Evolutionary conservation across 177 flowering plant genomes (phyloP).

Genomic region (Vitis hybrid): DNA sequence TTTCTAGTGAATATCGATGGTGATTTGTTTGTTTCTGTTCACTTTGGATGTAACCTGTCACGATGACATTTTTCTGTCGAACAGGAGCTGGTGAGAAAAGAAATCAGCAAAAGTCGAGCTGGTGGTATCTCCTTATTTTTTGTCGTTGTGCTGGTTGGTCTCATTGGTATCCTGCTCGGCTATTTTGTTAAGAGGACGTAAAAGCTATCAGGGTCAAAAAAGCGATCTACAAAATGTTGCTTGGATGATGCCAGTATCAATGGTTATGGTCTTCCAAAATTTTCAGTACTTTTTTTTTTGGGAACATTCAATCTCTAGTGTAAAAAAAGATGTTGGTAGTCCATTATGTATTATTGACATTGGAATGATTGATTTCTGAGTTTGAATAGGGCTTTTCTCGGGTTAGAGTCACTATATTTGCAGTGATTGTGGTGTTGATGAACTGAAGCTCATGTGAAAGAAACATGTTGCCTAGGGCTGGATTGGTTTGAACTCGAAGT

Average conservation of each 20-base stretch:
- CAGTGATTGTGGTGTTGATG: background rate
- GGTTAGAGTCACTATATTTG: conserved; percentile 2
- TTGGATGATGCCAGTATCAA: conserved; percentile 9
- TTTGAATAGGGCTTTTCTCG: background rate
- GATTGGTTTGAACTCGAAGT: too few species aligned
- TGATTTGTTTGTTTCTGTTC: background rate
- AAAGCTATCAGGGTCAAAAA: background rate
- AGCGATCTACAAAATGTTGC: background rate
- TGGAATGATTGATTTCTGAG: conserved; percentile 7
- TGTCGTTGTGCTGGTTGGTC: conserved; percentile 42
- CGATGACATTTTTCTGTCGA: background rate
- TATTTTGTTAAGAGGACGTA: conserved; percentile 35
- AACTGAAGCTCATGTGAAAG: background rate
- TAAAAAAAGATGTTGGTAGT: background rate
- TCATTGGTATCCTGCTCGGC: conserved; percentile 41
- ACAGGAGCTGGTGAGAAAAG: conserved; percentile 50
- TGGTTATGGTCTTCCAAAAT: background rate
- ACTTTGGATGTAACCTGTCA: background rate
- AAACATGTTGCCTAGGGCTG: too few species aligned
- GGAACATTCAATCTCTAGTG: background rate
- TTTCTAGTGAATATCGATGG: background rate
- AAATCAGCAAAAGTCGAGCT: conserved; percentile 33
- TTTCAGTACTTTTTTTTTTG: background rate
- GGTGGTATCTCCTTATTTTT: conserved; percentile 34
- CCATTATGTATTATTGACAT: conserved; percentile 7